Evolutionary conservation across 2,329 filamentous ascomycete species (phyloP).

Genomic region (Mariannaea elegans): DNA sequence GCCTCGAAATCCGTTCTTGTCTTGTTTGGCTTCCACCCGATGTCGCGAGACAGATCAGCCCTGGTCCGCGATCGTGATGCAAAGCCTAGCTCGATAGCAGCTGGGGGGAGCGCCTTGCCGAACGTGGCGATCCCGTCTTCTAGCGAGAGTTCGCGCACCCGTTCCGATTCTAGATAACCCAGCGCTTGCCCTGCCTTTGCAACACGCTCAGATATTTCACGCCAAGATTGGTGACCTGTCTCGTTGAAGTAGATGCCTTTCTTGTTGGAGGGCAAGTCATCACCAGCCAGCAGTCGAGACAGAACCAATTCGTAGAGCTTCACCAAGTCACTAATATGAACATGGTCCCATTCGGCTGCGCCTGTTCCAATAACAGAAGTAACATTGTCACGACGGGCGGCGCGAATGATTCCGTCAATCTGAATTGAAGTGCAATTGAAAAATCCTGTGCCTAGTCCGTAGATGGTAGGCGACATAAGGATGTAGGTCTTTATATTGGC

Average conservation of each 20-base stretch:
- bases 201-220: constrained; percentile 47
- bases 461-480: constrained; percentile 58
- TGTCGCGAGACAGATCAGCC: constrained; percentile 33
- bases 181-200: constrained; percentile 44
- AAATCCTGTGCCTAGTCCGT: constrained; percentile 52
- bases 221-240: constrained; percentile 52
- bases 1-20: constrained; percentile 39
- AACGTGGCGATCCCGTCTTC: constrained; percentile 35
- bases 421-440: constrained; percentile 52
- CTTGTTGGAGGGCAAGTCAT: constrained; percentile 46
- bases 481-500: constrained; percentile 54
- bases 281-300: constrained; percentile 41
- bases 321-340: constrained; percentile 56
- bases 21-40: constrained; percentile 46
- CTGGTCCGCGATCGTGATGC: constrained; percentile 37
- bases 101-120: constrained; percentile 29
- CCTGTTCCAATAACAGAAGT: constrained; percentile 47
- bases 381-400: constrained; percentile 37
- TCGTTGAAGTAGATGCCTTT: constrained; percentile 54
- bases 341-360: constrained; percentile 50
- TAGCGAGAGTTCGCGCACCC: constrained; percentile 40
- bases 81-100: constrained; percentile 44
- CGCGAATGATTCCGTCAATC: constrained; percentile 46
- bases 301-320: constrained; percentile 52
- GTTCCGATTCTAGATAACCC: constrained; percentile 41